Evolutionary conservation across 371 early-diverging fungal species (phyloP).

Genomic region (Lichtheimia hyalospora): DNA sequence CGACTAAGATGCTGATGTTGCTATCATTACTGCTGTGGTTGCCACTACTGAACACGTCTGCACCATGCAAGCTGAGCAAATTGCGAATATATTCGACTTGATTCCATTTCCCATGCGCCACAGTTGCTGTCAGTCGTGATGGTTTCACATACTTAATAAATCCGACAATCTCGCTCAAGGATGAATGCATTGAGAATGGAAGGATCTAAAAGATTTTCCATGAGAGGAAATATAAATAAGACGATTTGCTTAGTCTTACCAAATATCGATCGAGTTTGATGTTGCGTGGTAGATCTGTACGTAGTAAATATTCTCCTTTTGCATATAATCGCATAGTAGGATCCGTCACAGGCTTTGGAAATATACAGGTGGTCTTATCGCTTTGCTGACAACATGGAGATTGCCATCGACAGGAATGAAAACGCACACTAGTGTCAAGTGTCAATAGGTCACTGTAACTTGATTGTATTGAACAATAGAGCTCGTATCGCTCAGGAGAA

Average conservation of each 20-base stretch:
- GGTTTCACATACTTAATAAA: conserved; percentile 15
- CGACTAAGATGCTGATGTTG: not conserved
- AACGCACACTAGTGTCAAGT: conserved; percentile 10
- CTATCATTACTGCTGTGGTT: not conserved
- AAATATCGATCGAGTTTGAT: not conserved
- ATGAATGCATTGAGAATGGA: conserved; percentile 27
- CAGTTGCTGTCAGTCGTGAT: conserved; percentile 18
- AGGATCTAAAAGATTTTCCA: conserved; percentile 9
- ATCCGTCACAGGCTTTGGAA: conserved; percentile 1
- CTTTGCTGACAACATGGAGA: not conserved
- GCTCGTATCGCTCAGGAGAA: conserved; percentile 25
- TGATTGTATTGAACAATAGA: conserved; percentile 26
- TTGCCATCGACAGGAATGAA: conserved; percentile 24
- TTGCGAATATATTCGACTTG: conserved; percentile 1
- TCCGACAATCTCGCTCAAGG: conserved; percentile 14
- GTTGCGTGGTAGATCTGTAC: conserved; percentile 12
- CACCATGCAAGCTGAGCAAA: conserved; percentile 3
- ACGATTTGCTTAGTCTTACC: conserved; percentile 1
- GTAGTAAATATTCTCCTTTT: not conserved
- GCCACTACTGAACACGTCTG: not conserved
- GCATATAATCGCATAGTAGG: not conserved
- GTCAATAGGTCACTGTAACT: conserved; percentile 11
- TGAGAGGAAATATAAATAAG: too few species aligned
- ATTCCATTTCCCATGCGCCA: conserved; percentile 19
- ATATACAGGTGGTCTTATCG: conserved; percentile 6